Base-by-base conservation (phyloP, 2,329 filamentous ascomycete genomes). In the Periconia macrospinosa region DNA sequence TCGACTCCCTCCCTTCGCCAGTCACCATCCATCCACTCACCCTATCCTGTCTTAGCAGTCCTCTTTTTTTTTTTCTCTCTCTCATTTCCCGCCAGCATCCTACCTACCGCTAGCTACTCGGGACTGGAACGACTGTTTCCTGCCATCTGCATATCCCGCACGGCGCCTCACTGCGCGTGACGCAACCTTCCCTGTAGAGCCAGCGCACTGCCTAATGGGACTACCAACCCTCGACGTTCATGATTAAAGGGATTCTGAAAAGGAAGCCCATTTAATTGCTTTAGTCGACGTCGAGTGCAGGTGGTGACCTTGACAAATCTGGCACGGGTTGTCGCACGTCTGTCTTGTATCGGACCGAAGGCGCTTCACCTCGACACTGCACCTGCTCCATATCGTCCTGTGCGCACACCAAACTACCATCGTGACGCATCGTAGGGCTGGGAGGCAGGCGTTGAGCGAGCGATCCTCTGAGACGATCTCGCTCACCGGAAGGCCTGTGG, bases 291-390 rank as follows among this genome's bases (percentile, higher is more conserved):
- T 37, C 30, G 30, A 33, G 30, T 13, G 30, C 30, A n/a, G n/a
- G n/a, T n/a, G n/a, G n/a, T n/a, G 30, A 33, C 30, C 30, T 27
- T 45, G 43, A 62, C 67, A 65, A 69, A 69, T 66, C 59, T 61
- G 58, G 58, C 59, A 52, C 30, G 30, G n/a, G 58, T 58, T 67
- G 69, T 70, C 70, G 65, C 70, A 67, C 65, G 66, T 56, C 50
- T 56, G 56, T 68, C 68, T 67, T 65, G 59, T 65, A 66, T 69
- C 63, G 66, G 65, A 61, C 65, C 69, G 62, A 68, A 64, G 63
- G 67, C n/a, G n/a, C 70, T 70, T 70, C 67, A 67, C 60, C 63
- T 6, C 33, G 67, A 55, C 56, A 58, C 59, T 65, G 65, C 68
- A 67, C 65, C 61, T 66, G 60, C 65, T 64, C 54, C 61, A 41